These are phyloP conservation scores for Zygosaccharomyces pseudobailii DNA, from an alignment of 1,139 yeast species.

Conservation along the genomic window DNA sequence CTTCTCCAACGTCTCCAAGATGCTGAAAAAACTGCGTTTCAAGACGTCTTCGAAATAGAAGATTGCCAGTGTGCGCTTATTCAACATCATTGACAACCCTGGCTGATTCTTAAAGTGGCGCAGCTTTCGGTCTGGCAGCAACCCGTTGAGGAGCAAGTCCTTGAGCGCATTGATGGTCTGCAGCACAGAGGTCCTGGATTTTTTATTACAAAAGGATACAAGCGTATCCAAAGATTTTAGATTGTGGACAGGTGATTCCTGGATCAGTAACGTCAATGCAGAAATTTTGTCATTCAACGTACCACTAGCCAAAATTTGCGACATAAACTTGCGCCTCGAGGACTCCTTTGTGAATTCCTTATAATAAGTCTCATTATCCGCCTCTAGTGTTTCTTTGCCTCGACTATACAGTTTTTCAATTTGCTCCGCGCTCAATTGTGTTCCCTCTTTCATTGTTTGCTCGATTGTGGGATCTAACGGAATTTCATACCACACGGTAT, in stretches of 20 bases:
- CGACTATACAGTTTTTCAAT: constrained; percentile 56
- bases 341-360: constrained; percentile 76
- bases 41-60: constrained; percentile 88
- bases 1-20: constrained; percentile 55
- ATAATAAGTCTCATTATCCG: constrained; percentile 67
- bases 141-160: constrained; percentile 74
- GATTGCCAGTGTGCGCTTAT: constrained; percentile 56
- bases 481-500: constrained; percentile 71
- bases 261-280: constrained; percentile 84
- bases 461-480: constrained; percentile 40
- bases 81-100: constrained; percentile 47
- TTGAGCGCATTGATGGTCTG: constrained; percentile 86
- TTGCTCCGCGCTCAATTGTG: constrained; percentile 45
- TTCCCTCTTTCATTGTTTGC: constrained; percentile 31
- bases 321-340: constrained; percentile 83
- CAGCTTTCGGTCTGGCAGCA: constrained; percentile 82
- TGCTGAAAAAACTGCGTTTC: constrained; percentile 69
- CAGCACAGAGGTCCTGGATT: constrained; percentile 88
- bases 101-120: constrained; percentile 73
- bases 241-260: constrained; percentile 93
- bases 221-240: constrained; percentile 77
- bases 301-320: constrained; percentile 87
- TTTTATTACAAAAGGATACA: constrained; percentile 76
- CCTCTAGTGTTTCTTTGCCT: constrained; percentile 62
- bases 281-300: constrained; percentile 93